Base-by-base conservation (phyloP, 1,284 basidiomycete genomes). In the Mycosarcoma mackinlayi region DNA sequence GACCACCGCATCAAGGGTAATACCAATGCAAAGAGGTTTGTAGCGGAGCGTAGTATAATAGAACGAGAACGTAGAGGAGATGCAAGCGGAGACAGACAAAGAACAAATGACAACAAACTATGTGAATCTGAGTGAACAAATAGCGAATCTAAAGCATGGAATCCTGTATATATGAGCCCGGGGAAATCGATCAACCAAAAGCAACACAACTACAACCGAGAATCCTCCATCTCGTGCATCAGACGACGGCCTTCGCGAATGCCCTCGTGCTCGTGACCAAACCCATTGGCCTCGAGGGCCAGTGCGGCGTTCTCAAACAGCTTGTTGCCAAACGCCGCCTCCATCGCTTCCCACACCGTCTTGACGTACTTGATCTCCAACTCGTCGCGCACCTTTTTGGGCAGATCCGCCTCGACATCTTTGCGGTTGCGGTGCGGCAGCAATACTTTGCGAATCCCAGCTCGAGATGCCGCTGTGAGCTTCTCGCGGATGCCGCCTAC, bases 381-480 rank as follows among this genome's bases (percentile, higher is more conserved):
- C 74, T 89, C 88, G 33, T 87, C 86, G 28, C 88, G 85, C 33
- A 94, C 86, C 77, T 90, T 89, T 14, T 84, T 83, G 8, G 92
- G 88, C 0, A 94, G 87, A 61, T 94, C 92, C 67, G 90, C 88
- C 77, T 92, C 91, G 21, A 92, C 90, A 61, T 94, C 92, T 76
- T 92, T 92, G 44, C 89, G 86, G 79, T 94, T 94, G 50, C 88
- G 88, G 84, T 87, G 88, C 0, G 93, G 93, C 4, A 94, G 85
- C 54, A 94, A 88, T 33, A 94, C 87, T 77, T 89, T 92, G 54
- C 86, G 89, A 38, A 94, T 88, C 40, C 90, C 88, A 1, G 92
- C 91, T 6, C 93, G 88, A 78, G 93, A 79, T 3, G 80, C 80
- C 1, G 76, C 80, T 0, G 79, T 66, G 24, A 78, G 58, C 68